Conservation (phyloP, 2,329 filamentous ascomycete species). For the Cladosporium sp. region DNA sequence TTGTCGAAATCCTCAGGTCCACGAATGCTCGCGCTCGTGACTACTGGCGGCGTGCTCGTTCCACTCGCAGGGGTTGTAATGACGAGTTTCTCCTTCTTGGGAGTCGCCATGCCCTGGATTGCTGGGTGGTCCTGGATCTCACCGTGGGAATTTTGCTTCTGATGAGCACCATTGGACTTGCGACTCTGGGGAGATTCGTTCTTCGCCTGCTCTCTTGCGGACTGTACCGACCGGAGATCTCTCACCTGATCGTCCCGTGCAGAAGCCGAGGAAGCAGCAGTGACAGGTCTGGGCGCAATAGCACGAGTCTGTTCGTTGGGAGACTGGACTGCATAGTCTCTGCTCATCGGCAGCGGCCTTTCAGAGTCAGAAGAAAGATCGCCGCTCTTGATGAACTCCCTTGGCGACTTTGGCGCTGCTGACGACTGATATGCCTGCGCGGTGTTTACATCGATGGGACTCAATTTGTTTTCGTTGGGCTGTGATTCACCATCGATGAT, state of each 20-base stretch:
- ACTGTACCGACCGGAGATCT: not conserved
- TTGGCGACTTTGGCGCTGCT: not conserved
- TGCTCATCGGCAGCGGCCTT: not conserved
- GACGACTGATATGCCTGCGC: not conserved
- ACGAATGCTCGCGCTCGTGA: constrained; percentile 36
- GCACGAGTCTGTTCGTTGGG: constrained; percentile 15
- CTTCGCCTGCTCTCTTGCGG: constrained; percentile 1
- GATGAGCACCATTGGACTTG: not conserved
- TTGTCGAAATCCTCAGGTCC: constrained; percentile 50
- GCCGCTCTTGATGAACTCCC: not conserved
- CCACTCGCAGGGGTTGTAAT: not conserved
- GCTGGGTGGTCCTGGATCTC: constrained; percentile 34
- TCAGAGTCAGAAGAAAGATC: not conserved
- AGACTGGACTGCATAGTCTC: not conserved
- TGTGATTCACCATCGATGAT: constrained; percentile 20
- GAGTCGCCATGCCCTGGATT: constrained; percentile 31
- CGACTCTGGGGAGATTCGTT: not conserved
- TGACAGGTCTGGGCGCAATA: not conserved
- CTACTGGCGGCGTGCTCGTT: constrained; percentile 22
- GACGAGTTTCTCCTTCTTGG: constrained; percentile 20
- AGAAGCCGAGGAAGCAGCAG: not conserved
- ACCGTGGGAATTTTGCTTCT: not conserved
- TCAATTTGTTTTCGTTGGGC: not conserved
- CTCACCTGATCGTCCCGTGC: not conserved
- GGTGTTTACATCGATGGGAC: not conserved